Conservation (phyloP, 768 basidiomycete species). For the Leucocoprinus leucothites region DNA sequence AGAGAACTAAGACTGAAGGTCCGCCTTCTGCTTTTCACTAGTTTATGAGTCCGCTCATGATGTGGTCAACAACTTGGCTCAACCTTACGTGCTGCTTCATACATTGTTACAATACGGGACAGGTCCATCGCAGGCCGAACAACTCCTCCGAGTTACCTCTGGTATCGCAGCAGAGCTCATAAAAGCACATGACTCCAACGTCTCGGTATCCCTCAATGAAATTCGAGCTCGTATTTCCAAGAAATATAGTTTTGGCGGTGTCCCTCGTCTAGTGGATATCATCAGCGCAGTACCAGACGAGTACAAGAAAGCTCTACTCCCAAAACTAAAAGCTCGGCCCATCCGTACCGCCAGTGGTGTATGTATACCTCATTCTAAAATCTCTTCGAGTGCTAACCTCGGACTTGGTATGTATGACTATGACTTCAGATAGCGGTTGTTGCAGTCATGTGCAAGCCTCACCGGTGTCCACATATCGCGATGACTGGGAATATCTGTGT, state of each 20-base stretch:
- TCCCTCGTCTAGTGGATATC: constrained; percentile 94
- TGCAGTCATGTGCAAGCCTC: constrained; percentile 99
- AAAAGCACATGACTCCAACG: constrained; percentile 75
- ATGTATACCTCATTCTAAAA: constrained; percentile 24
- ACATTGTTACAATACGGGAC: background rate
- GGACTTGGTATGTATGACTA: background rate
- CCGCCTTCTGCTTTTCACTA: background rate
- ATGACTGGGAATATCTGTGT: constrained; percentile 99
- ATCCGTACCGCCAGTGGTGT: constrained; percentile 97
- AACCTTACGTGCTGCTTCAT: background rate
- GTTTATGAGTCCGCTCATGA: background rate
- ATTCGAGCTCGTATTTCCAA: constrained; percentile 87
- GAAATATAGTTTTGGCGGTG: constrained; percentile 81
- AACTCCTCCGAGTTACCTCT: constrained; percentile 85
- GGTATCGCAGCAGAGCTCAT: constrained; percentile 95
- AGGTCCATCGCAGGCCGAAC: constrained; percentile 88
- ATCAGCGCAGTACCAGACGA: constrained; percentile 98
- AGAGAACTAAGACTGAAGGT: constrained; percentile 20
- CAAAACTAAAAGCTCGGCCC: constrained; percentile 88
- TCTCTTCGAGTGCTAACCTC: background rate
- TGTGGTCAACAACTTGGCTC: background rate
- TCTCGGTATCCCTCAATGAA: constrained; percentile 82
- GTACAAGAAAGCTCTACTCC: constrained; percentile 87
- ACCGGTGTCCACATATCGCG: constrained; percentile 98
- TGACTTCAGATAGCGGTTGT: constrained; percentile 88